Percentiles rank a stretch among this genome's conserved stretches.
phyloP scores from a whole-genome alignment of 164 flowering plant species.

The Stephania yunnanensis region DNA sequence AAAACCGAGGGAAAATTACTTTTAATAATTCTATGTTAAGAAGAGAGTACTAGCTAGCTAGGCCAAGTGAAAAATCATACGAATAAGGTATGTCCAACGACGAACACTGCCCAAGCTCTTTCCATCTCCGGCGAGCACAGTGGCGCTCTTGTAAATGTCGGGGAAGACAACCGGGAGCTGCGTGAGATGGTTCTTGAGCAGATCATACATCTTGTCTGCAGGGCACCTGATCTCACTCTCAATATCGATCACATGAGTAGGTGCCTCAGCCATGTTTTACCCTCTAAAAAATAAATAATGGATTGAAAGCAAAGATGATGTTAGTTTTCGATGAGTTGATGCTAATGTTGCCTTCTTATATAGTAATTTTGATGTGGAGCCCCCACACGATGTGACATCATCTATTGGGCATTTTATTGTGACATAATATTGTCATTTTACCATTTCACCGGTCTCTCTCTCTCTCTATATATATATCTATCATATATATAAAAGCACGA shows the following conservation, averaged over 20 bases:
- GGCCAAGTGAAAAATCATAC: too few relatives aligned
- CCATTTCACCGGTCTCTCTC: too few relatives aligned
- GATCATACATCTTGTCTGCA: conserved; percentile 17
- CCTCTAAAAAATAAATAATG: too few relatives aligned
- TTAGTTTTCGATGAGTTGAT: not conserved
- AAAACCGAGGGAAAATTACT: too few relatives aligned
- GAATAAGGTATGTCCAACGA: conserved; percentile 15
- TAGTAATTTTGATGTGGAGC: not conserved
- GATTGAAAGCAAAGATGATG: not conserved
- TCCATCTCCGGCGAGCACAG: conserved; percentile 30
- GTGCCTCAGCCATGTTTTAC: conserved; percentile 19
- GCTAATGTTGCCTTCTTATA: not conserved
- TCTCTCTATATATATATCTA: too few relatives aligned
- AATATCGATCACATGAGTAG: conserved; percentile 11
- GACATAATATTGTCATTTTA: too few relatives aligned
- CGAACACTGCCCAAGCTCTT: conserved; percentile 17
- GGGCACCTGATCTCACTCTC: conserved; percentile 19
- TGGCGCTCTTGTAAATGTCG: conserved; percentile 11
- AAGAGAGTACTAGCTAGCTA: too few relatives aligned
- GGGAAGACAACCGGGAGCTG: conserved; percentile 23
- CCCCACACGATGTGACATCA: too few relatives aligned
- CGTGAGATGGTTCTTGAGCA: conserved; percentile 18
- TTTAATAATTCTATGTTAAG: too few relatives aligned
- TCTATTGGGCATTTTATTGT: too few relatives aligned
- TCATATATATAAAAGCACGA: too few relatives aligned